These are phyloP conservation scores for Metschnikowia continentalis DNA, from an alignment of 805 yeast genomes.

Conservation along the genomic window DNA sequence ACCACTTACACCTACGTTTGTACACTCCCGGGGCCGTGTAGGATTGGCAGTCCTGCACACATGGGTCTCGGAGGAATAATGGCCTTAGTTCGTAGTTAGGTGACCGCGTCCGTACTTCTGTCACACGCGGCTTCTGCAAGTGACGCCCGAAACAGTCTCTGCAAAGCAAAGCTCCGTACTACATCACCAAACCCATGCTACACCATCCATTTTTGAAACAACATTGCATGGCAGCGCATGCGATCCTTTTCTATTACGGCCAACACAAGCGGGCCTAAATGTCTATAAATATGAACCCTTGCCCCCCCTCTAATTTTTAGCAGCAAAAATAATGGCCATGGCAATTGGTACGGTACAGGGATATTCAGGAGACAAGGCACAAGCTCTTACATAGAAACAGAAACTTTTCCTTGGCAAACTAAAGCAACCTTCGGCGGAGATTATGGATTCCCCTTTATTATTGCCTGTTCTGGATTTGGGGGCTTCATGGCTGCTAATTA, in stretches of 20 bases:
- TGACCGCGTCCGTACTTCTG: neutral
- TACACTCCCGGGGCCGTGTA: neutral
- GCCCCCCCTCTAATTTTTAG: neutral
- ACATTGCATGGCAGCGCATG: neutral
- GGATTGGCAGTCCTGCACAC: neutral
- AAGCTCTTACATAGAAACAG: neutral
- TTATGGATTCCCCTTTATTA: neutral
- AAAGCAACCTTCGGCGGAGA: neutral
- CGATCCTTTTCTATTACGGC: neutral
- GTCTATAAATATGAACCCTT: neutral
- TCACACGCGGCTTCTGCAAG: conserved; percentile 1
- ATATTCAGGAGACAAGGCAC: too few species aligned
- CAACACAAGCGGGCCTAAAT: neutral
- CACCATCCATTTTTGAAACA: neutral
- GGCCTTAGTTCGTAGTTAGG: neutral
- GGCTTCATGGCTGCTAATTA: conserved; percentile 2
- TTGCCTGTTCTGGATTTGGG: neutral
- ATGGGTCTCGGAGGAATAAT: neutral
- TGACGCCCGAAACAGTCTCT: neutral
- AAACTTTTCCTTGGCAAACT: neutral
- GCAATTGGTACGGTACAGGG: too few species aligned
- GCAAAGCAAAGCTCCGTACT: neutral
- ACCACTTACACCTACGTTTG: too few species aligned
- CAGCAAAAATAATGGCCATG: neutral
- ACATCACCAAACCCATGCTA: neutral